A percentile compares a stretch with the other conserved stretches of the same genome.
These are phyloP conservation scores for Rhizophlyctis rosea DNA, from an alignment of 192 early-diverging fungal species.

Conservation along the genomic window DNA sequence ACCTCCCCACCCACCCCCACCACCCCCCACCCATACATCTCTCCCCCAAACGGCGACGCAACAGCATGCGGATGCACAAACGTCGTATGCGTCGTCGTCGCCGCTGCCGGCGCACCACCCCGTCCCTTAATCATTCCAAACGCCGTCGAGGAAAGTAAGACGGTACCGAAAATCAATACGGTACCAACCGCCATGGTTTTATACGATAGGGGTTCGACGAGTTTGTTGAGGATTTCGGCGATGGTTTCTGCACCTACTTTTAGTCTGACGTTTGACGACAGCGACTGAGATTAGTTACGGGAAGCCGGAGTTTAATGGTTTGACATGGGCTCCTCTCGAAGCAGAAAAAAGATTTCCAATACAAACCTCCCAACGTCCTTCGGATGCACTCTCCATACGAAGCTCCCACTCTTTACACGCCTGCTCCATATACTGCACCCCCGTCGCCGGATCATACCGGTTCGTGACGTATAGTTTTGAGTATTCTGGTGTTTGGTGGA, in stretches of 20 bases:
- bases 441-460: slow-evolving; percentile 51
- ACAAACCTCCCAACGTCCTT: slow-evolving; percentile 62
- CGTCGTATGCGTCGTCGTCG: too few species aligned
- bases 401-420: slow-evolving; percentile 60
- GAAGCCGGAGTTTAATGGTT: too few species aligned
- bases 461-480: slow-evolving; percentile 58
- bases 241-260: slow-evolving; percentile 78
- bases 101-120: too few species aligned
- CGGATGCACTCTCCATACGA: slow-evolving; percentile 59
- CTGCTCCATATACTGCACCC: slow-evolving; percentile 58
- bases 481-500: slow-evolving; percentile 61
- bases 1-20: too few species aligned
- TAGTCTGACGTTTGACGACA: too few species aligned
- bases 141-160: slow-evolving; percentile 20
- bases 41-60: too few species aligned
- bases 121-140: slow-evolving; percentile 16
- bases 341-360: too few species aligned
- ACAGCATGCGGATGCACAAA: too few species aligned
- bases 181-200: slow-evolving; percentile 69
- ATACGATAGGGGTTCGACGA: slow-evolving; percentile 78
- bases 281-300: too few species aligned
- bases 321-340: too few species aligned
- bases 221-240: slow-evolving; percentile 77
- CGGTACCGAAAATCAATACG: slow-evolving; percentile 17
- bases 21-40: too few species aligned